Percentiles rank a stretch among this genome's conserved stretches.
Evolutionary conservation across 768 basidiomycete species (phyloP).

Genomic region (Lentinus tigrinus): DNA sequence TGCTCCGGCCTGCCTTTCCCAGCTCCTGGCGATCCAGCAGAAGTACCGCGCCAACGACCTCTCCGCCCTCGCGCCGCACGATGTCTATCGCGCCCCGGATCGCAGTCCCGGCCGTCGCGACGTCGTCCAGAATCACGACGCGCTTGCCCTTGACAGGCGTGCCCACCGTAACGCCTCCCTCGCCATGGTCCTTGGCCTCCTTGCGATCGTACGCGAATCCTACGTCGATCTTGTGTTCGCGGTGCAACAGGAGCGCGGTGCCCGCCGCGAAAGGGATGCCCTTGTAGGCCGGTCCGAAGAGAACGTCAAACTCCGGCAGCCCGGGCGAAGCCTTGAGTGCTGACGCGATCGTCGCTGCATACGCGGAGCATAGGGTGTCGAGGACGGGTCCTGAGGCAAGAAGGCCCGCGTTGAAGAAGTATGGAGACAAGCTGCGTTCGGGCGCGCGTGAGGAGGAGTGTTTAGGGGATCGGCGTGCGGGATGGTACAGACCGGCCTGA

Average conservation of each 20-base stretch:
- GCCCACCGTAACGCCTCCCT: conserved; percentile 91
- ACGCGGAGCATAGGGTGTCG: conserved; percentile 72
- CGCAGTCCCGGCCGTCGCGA: conserved; percentile 92
- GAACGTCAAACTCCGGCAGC: conserved; percentile 63
- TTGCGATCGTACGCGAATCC: conserved; percentile 94
- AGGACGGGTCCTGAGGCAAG: conserved; percentile 84
- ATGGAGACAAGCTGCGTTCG: conserved; percentile 72
- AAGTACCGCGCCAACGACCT: conserved; percentile 87
- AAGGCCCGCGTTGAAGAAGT: conserved; percentile 95
- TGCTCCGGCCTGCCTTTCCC: conserved; percentile 69
- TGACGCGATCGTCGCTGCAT: conserved; percentile 73
- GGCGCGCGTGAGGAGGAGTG: conserved; percentile 8
- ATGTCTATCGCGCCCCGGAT: conserved; percentile 80
- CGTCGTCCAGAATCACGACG: conserved; percentile 92
- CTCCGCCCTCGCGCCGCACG: conserved; percentile 65
- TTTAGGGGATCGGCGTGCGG: conserved; percentile 2
- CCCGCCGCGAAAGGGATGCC: conserved; percentile 91
- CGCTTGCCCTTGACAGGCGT: conserved; percentile 74
- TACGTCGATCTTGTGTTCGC: conserved; percentile 60
- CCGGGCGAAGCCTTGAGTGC: conserved; percentile 39
- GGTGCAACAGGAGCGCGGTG: conserved; percentile 72
- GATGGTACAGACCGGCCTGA: conserved; percentile 74
- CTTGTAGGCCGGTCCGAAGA: conserved; percentile 98
- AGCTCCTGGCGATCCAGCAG: conserved; percentile 86
- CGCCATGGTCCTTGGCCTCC: conserved; percentile 94